These are phyloP conservation scores for Zygotorulaspora chibaensis DNA, from an alignment of 805 yeast species.

Conservation along the genomic window DNA sequence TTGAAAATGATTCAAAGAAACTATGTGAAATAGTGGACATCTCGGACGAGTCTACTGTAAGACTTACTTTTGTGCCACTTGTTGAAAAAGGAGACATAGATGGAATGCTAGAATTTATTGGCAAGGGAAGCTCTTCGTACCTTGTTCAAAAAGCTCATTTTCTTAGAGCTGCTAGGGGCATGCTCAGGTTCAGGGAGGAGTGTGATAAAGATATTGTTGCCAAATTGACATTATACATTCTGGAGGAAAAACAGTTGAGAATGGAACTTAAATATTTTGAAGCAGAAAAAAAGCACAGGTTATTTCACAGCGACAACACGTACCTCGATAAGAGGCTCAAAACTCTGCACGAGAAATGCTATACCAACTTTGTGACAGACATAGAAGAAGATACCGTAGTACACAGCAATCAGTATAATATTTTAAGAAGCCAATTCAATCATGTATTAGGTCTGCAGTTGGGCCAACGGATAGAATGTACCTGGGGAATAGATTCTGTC, in stretches of 20 bases:
- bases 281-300: slow-evolving; percentile 12
- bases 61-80: not conserved
- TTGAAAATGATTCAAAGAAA: not conserved
- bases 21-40: not conserved
- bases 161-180: not conserved
- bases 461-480: slow-evolving; percentile 24
- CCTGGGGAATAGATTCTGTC: slow-evolving; percentile 57
- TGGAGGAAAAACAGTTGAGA: slow-evolving; percentile 18
- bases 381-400: slow-evolving; percentile 40
- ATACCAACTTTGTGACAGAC: slow-evolving; percentile 58
- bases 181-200: slow-evolving; percentile 1
- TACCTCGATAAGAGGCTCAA: slow-evolving; percentile 40
- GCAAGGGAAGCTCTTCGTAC: not conserved
- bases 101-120: not conserved
- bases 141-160: slow-evolving; percentile 1
- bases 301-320: slow-evolving; percentile 33
- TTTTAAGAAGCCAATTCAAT: slow-evolving; percentile 44
- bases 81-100: not conserved
- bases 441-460: slow-evolving; percentile 43
- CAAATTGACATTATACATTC: slow-evolving; percentile 11
- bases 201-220: not conserved
- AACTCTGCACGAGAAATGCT: slow-evolving; percentile 45
- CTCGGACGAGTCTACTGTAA: not conserved
- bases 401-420: slow-evolving; percentile 45
- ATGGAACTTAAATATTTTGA: slow-evolving; percentile 14